Evolutionary conservation across 1,284 basidiomycete genomes (phyloP).

Genomic region (Puccinia hordei): DNA sequence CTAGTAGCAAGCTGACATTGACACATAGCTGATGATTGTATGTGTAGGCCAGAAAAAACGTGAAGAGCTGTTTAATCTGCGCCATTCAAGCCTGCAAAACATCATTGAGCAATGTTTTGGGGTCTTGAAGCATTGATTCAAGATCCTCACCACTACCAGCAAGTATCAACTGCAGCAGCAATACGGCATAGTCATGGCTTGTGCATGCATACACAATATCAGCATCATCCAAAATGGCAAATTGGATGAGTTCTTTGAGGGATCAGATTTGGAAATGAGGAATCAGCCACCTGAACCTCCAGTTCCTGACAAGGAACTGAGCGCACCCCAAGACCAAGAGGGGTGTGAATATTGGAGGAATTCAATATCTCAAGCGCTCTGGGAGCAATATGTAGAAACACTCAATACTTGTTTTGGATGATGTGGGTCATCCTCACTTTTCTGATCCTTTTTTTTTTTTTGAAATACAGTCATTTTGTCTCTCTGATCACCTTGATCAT

Average conservation of each 20-base stretch:
- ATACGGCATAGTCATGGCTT: not conserved
- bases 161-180: conserved; percentile 7
- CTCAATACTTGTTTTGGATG: not conserved
- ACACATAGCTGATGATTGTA: not conserved
- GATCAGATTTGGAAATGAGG: not conserved
- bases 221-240: not conserved
- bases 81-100: conserved; percentile 50
- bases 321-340: not conserved
- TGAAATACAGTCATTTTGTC: not conserved
- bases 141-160: not conserved
- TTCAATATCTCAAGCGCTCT: not conserved
- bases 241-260: not conserved
- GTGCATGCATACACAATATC: conserved; percentile 4
- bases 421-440: too few species aligned
- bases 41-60: conserved; percentile 25
- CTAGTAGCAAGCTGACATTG: too few species aligned
- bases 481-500: too few species aligned
- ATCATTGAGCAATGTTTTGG: conserved; percentile 52
- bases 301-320: not conserved
- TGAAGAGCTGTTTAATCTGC: conserved; percentile 52
- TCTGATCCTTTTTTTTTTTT: not conserved
- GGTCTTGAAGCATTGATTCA: conserved; percentile 43
- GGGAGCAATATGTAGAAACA: not conserved
- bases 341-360: not conserved
- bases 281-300: not conserved